Conservation (phyloP, 352 stramenopile species). For the Phytophthora niederhauseri region DNA sequence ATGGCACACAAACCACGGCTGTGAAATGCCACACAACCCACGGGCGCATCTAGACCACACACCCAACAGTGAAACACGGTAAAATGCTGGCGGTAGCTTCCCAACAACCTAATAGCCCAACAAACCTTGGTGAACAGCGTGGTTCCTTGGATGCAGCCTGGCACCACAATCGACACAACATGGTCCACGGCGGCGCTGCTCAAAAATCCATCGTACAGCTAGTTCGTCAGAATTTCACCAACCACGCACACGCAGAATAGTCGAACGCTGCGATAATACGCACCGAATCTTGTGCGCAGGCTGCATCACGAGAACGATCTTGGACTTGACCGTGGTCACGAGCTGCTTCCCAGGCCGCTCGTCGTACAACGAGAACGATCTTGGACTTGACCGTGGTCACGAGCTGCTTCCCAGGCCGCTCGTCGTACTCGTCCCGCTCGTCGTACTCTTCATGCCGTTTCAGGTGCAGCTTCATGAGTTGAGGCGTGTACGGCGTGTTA, state of each 20-base stretch:
- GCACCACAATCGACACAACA: constrained; percentile 45
- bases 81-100: constrained; percentile 6
- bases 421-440: constrained; percentile 37
- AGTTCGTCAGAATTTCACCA: constrained; percentile 19
- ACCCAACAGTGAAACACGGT: not conserved
- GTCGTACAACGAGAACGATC: too few relatives aligned
- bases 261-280: constrained; percentile 20
- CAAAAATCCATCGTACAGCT: constrained; percentile 8
- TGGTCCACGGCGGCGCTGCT: constrained; percentile 37
- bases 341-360: constrained; percentile 37
- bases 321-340: constrained; percentile 53
- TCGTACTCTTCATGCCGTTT: constrained; percentile 66
- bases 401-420: constrained; percentile 34
- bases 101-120: not conserved
- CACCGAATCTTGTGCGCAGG: constrained; percentile 60
- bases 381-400: constrained; percentile 58
- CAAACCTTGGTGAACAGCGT: constrained; percentile 49
- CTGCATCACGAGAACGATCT: constrained; percentile 41
- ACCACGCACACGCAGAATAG: constrained; percentile 8
- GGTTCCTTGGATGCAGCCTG: constrained; percentile 44
- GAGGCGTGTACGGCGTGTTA: constrained; percentile 86
- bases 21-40: constrained; percentile 79
- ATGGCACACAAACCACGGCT: constrained; percentile 69
- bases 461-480: constrained; percentile 84
- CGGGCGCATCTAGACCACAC: constrained; percentile 42